Evolutionary conservation across 2,329 filamentous ascomycete genomes (phyloP).

Genomic region (Ophiostoma sp.): DNA sequence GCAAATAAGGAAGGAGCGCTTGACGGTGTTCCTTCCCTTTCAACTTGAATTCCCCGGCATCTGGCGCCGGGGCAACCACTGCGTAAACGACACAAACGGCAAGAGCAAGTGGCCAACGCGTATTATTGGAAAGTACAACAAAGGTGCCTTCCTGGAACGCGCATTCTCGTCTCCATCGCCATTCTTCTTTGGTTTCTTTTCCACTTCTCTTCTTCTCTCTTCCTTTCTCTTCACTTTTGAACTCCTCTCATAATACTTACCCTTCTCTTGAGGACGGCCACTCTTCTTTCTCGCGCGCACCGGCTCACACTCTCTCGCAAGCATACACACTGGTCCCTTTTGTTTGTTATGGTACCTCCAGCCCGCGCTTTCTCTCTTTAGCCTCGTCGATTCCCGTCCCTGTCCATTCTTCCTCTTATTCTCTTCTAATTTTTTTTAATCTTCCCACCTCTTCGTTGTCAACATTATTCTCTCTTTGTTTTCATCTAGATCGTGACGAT

Average conservation of each 20-base stretch:
- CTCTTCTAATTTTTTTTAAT: slow-evolving; percentile 5
- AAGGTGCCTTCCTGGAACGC: slow-evolving; percentile 19
- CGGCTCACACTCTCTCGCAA: background rate
- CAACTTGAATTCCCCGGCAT: slow-evolving; percentile 11
- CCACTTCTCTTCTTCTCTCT: slow-evolving; percentile 16
- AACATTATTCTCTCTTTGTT: background rate
- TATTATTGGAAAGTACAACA: slow-evolving; percentile 17
- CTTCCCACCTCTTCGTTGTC: background rate
- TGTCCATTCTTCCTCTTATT: background rate
- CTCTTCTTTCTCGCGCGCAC: background rate
- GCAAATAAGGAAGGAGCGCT: slow-evolving; percentile 20
- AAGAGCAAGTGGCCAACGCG: slow-evolving; percentile 23
- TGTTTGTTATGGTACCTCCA: slow-evolving; percentile 14
- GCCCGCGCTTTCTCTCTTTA: slow-evolving; percentile 11
- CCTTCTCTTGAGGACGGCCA: background rate
- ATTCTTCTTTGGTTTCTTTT: slow-evolving; percentile 11
- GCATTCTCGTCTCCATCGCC: background rate
- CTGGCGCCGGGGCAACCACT: slow-evolving; percentile 23
- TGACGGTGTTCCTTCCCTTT: slow-evolving; percentile 22
- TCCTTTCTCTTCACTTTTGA: background rate
- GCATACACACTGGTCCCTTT: slow-evolving; percentile 13
- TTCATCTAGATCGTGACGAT: background rate
- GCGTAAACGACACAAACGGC: slow-evolving; percentile 18
- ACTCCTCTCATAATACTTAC: background rate
- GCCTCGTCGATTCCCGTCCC: background rate